Evolutionary conservation across 768 basidiomycete species (phyloP).

Genomic region (Lactifluus hygrophoroides): DNA sequence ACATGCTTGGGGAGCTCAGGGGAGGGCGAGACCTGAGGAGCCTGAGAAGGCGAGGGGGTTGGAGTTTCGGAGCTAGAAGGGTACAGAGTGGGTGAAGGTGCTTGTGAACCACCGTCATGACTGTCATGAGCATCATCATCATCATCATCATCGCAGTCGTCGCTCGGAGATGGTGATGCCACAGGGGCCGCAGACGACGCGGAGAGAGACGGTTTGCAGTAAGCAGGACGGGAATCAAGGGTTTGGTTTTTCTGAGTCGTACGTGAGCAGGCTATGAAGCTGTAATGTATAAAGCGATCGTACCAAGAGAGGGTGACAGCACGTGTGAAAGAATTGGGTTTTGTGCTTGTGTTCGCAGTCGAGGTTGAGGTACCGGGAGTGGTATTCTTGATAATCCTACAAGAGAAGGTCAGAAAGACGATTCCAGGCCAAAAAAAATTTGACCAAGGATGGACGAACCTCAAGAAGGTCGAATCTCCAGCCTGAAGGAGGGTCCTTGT

Average conservation of each 20-base stretch:
- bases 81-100: not conserved
- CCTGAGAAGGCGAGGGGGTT: not conserved
- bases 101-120: conserved; percentile 19
- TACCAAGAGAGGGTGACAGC: conserved; percentile 67
- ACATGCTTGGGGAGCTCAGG: not conserved
- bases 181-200: conserved; percentile 14
- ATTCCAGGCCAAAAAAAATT: not conserved
- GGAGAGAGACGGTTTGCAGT: conserved; percentile 43
- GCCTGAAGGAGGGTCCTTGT: conserved; percentile 30
- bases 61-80: not conserved
- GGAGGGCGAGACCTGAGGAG: not conserved
- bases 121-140: too few relatives aligned
- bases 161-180: conserved; percentile 2
- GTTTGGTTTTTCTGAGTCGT: conserved; percentile 40
- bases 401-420: conserved; percentile 12
- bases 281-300: conserved; percentile 17
- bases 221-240: conserved; percentile 35
- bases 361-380: conserved; percentile 52
- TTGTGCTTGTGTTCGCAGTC: conserved; percentile 36
- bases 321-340: conserved; percentile 47
- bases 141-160: conserved; percentile 29
- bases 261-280: not conserved
- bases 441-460: conserved; percentile 27
- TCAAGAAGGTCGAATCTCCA: conserved; percentile 43
- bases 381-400: conserved; percentile 48